phyloP scores from a whole-genome alignment of 2,329 filamentous ascomycete genomes.

The Cladorrhinum sp. region DNA sequence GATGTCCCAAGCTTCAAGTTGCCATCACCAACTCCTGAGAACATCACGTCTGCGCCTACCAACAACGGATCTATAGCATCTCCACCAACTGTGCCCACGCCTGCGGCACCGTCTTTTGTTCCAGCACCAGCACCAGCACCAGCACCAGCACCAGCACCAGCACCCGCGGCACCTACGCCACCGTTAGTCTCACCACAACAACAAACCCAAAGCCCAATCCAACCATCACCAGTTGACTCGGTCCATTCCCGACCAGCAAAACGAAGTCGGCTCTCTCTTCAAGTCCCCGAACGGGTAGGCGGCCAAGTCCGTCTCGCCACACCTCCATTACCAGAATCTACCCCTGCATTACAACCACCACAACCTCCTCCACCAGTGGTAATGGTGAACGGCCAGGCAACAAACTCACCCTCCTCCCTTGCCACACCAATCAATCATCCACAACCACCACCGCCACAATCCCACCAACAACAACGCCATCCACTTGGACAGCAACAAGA shows the following conservation, averaged over 20 bases:
- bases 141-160: not conserved
- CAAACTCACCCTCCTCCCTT: not conserved
- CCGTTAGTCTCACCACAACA: constrained; percentile 3
- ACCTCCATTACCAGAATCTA: constrained; percentile 23
- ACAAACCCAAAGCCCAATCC: constrained; percentile 6
- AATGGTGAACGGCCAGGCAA: constrained; percentile 31
- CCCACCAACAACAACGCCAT: constrained; percentile 1
- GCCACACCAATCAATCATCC: constrained; percentile 7
- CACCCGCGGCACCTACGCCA: not conserved
- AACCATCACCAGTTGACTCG: constrained; percentile 20
- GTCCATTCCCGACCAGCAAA: constrained; percentile 26
- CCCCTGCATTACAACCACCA: not conserved
- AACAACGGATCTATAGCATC: not conserved
- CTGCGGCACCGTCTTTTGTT: constrained; percentile 4
- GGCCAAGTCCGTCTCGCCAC: constrained; percentile 34
- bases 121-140: not conserved
- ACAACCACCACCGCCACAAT: constrained; percentile 6
- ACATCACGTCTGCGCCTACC: not conserved
- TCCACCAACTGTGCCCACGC: constrained; percentile 2
- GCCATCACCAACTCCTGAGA: constrained; percentile 23
- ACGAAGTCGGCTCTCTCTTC: constrained; percentile 55
- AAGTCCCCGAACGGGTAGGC: constrained; percentile 49
- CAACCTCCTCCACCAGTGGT: constrained; percentile 25
- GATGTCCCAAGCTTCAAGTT: constrained; percentile 52
- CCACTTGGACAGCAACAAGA: constrained; percentile 9